Conservation (phyloP, 768 basidiomycete genomes). For the Leccinum subgranulosum region DNA sequence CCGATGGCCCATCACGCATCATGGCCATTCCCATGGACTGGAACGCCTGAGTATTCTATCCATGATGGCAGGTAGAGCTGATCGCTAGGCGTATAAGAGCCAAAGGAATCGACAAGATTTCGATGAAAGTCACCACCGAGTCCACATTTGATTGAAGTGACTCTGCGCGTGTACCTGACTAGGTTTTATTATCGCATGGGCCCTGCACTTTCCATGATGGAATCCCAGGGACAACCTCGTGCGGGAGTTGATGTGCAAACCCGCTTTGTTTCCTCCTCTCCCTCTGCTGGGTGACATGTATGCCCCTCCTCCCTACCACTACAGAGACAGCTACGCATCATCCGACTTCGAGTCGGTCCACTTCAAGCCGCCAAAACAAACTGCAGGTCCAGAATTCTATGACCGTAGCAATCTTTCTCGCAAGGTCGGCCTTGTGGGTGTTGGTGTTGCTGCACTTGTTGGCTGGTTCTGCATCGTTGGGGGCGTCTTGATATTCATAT, state of each 20-base stretch:
- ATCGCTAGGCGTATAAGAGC: background rate
- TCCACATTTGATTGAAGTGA: background rate
- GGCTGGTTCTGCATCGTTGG: constrained; percentile 21
- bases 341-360: constrained; percentile 23
- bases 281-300: constrained; percentile 6
- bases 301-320: background rate
- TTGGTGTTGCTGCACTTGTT: constrained; percentile 21
- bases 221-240: constrained; percentile 6
- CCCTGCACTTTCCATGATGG: background rate
- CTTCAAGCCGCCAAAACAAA: constrained; percentile 18
- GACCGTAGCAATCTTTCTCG: constrained; percentile 27
- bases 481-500: constrained; percentile 22
- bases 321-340: constrained; percentile 8
- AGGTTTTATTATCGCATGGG: background rate
- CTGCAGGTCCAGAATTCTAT: constrained; percentile 26
- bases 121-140: background rate
- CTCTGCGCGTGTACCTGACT: background rate
- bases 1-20: background rate
- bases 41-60: background rate
- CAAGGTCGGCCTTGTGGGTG: constrained; percentile 21
- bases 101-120: background rate
- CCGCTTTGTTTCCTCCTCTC: background rate
- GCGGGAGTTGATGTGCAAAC: background rate
- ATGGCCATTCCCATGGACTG: too few species aligned
- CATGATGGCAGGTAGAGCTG: background rate